Evolutionary conservation across 179 eudicot genomes (phyloP), one percentile per base, ranked within the genome.

Genomic region (Beta lomatogona): DNA sequence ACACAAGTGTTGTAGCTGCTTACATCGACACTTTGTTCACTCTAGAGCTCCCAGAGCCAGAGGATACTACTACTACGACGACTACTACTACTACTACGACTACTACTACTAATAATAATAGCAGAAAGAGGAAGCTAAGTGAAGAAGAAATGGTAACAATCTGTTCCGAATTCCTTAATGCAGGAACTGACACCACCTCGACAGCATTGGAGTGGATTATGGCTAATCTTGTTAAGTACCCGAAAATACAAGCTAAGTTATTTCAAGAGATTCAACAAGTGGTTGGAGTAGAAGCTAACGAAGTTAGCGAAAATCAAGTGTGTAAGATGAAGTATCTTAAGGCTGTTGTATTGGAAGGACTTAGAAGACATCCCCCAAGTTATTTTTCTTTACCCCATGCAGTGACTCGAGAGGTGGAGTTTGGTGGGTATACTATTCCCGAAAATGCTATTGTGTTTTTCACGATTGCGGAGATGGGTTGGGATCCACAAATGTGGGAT

Each of bases 181-280:
- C 84, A 9, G 84, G 84, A 70, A 77, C 84, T 21, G 84, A 82
- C 41, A 82, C 84, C 0, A 82, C 84, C n/a, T 71, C 77, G 15
- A 82, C 81, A 18, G 84, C 77, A 1, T 79, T 82, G 25, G 77
- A 82, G 13, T 77, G 84, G 84, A 82, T 77, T n/a, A 82, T 82
- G 84, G 84, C 84, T 16, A 82, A 82, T 52, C 73, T 82, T 31
- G 84, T 82, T 6, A 77, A 77, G 73, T 63, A 82, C 53, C 84
- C 84, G 10, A 61, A 21, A 14, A 77, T 82, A 22, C 81, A 82
- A 10, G 58, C 77, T 21, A 82, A 77, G 8, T 48, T 82, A 57
- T 59, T 58, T 21, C 53, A 68, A 52, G 84, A 82, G 59, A 59
- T 82, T 13, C 76, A 69, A 82, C 63, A 10, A 25, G 66, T 82